Conservation (phyloP, 2,329 filamentous ascomycete species). For the Cladosporium sp. region DNA sequence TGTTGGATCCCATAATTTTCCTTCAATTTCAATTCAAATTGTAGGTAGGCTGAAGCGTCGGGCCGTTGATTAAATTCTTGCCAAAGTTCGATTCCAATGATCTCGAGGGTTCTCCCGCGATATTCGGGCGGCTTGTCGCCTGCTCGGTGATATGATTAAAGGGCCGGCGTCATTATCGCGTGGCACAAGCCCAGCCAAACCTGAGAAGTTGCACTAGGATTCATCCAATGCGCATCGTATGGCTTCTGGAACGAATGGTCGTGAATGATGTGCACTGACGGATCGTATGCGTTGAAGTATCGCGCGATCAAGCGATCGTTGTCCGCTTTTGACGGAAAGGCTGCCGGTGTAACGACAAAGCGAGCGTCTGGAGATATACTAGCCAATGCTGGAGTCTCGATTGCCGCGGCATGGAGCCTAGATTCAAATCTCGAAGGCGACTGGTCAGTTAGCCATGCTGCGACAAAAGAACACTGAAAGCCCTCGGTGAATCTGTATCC, state of each 20-base stretch:
- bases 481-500: no score
- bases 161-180: slow-evolving; percentile 67
- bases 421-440: no score
- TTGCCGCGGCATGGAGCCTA: no score
- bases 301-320: slow-evolving; percentile 80
- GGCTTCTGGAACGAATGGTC: slow-evolving; percentile 75
- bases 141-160: slow-evolving; percentile 72
- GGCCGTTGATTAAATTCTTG: no score
- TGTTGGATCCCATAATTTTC: no score
- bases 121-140: slow-evolving; percentile 75
- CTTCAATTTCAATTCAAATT: no score
- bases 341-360: slow-evolving; percentile 45
- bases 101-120: slow-evolving; percentile 53
- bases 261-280: slow-evolving; percentile 50
- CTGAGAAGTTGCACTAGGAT: slow-evolving; percentile 65
- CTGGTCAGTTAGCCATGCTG: no score
- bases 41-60: no score
- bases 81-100: slow-evolving; percentile 15
- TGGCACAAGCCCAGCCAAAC: slow-evolving; percentile 77
- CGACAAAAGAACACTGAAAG: no score
- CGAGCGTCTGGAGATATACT: no score
- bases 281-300: slow-evolving; percentile 80
- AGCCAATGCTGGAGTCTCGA: no score
- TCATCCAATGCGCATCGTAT: slow-evolving; percentile 63
- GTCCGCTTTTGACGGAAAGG: slow-evolving; percentile 72